Percentiles rank a stretch among this genome's conserved stretches.
Conservation (phyloP, 2,329 filamentous ascomycete genomes). For the Aureobasidium sp. region DNA sequence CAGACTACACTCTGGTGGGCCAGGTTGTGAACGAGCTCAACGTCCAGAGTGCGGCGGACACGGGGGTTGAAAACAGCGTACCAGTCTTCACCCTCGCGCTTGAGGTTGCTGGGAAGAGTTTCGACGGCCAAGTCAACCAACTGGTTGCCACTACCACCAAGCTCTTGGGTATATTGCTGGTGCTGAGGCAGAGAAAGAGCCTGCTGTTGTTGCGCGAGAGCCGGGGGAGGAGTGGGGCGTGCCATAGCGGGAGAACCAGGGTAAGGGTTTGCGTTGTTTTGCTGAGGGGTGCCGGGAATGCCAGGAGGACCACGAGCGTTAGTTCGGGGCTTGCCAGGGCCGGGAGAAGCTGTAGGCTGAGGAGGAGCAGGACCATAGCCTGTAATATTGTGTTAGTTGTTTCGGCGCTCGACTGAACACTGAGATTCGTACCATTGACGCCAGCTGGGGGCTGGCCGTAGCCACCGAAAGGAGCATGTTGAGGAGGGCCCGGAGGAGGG, state of each 20-base stretch:
- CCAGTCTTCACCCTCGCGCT: conserved; percentile 88
- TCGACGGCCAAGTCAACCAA: conserved; percentile 84
- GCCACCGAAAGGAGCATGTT: conserved; percentile 64
- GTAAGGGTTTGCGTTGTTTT: conserved; percentile 81
- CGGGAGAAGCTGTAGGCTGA: conserved; percentile 78
- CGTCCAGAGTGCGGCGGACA: conserved; percentile 81
- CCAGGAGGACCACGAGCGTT: conserved; percentile 43
- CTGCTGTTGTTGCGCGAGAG: conserved; percentile 31
- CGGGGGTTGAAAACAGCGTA: conserved; percentile 94
- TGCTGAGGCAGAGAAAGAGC: conserved; percentile 26
- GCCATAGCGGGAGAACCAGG: conserved; percentile 83
- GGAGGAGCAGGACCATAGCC: conserved; percentile 79
- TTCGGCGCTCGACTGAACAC: neutral
- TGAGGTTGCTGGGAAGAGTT: conserved; percentile 73
- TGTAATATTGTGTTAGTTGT: conserved; percentile 24
- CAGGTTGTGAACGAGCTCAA: conserved; percentile 88
- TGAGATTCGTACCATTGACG: conserved; percentile 50
- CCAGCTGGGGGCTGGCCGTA: conserved; percentile 53
- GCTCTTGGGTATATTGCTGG: conserved; percentile 25
- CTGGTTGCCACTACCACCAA: conserved; percentile 54
- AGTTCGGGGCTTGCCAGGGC: conserved; percentile 66
- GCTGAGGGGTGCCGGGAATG: conserved; percentile 81
- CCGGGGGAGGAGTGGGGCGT: conserved; percentile 64
- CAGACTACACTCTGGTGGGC: conserved; percentile 94
- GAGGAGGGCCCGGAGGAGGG: conserved; percentile 50